A percentile compares a stretch with the other conserved stretches of the same genome.
These are phyloP conservation scores for Russula virescens DNA, from an alignment of 768 basidiomycete genomes.

Conservation along the genomic window DNA sequence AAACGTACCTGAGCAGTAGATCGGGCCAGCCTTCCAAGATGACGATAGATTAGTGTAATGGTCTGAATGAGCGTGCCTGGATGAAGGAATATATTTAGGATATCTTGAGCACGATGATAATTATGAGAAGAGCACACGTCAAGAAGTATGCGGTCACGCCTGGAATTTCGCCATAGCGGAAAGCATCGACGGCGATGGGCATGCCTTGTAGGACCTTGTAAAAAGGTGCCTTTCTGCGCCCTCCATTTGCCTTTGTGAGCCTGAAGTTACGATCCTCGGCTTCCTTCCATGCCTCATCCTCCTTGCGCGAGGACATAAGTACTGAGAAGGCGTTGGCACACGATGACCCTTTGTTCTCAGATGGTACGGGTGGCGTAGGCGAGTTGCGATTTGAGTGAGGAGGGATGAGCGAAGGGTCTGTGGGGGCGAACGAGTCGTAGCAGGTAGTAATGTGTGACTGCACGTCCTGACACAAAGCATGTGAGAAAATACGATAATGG, in stretches of 20 bases:
- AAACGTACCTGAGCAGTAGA: slow-evolving; percentile 76
- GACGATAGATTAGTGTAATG: slow-evolving; percentile 91
- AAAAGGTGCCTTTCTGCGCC: slow-evolving; percentile 79
- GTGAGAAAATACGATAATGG: slow-evolving; percentile 11
- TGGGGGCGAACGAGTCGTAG: slow-evolving; percentile 35
- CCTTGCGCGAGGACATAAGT: slow-evolving; percentile 85
- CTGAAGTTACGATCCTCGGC: slow-evolving; percentile 49
- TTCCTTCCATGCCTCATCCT: slow-evolving; percentile 82
- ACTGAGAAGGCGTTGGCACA: slow-evolving; percentile 58
- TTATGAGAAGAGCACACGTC: slow-evolving; percentile 51
- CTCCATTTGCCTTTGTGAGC: slow-evolving; percentile 42
- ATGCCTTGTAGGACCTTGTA: slow-evolving; percentile 95
- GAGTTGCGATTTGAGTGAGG: slow-evolving; percentile 20
- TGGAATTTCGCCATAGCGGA: slow-evolving; percentile 89
- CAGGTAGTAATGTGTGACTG: slow-evolving; percentile 55
- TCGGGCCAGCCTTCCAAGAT: slow-evolving; percentile 85
- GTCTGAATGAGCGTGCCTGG: slow-evolving; percentile 93
- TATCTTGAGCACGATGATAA: not conserved
- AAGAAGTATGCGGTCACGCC: slow-evolving; percentile 87
- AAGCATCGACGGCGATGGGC: slow-evolving; percentile 98
- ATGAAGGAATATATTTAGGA: not conserved
- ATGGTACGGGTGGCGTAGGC: slow-evolving; percentile 20
- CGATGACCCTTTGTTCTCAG: slow-evolving; percentile 3
- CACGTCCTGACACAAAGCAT: slow-evolving; percentile 36
- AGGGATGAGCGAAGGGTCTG: not conserved